phyloP scores from a whole-genome alignment of 257 asterid genomes.

The Solanum chmielewskii region DNA sequence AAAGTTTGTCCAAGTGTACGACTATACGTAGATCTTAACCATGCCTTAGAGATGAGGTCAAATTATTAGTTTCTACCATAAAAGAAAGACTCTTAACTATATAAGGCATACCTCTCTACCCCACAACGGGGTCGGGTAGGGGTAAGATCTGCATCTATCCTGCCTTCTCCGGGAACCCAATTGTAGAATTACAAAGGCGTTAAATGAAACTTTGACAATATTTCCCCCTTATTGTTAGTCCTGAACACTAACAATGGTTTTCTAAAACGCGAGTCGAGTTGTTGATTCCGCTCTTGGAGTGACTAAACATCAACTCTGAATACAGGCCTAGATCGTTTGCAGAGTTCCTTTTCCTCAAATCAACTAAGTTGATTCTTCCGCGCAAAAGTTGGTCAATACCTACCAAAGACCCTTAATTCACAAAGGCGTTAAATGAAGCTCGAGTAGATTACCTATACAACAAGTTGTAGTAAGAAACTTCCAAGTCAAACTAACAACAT shows the following conservation, averaged over 20 bases:
- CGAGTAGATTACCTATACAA: background rate
- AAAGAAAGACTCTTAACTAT: background rate
- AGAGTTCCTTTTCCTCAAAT: background rate
- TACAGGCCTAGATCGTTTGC: background rate
- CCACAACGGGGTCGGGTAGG: background rate
- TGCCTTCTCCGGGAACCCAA: rapidly evolving
- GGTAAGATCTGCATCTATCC: background rate
- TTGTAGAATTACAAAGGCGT: background rate
- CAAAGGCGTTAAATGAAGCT: background rate
- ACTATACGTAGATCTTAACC: rapidly evolving
- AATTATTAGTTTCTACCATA: background rate
- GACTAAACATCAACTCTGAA: background rate
- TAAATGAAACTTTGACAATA: background rate
- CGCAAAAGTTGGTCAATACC: background rate
- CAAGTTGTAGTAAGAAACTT: background rate
- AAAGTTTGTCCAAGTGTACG: background rate
- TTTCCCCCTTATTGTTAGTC: background rate
- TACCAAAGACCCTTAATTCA: background rate
- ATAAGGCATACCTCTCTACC: background rate
- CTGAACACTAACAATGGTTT: background rate
- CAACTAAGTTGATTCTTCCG: background rate
- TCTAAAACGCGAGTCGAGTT: background rate
- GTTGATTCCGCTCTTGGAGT: background rate
- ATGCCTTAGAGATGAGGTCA: background rate
- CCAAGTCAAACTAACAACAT: background rate